Evolutionary conservation across 2,329 filamentous ascomycete genomes (phyloP), one percentile per base, ranked within the genome.

Genomic region (Elsinoe fawcettii): DNA sequence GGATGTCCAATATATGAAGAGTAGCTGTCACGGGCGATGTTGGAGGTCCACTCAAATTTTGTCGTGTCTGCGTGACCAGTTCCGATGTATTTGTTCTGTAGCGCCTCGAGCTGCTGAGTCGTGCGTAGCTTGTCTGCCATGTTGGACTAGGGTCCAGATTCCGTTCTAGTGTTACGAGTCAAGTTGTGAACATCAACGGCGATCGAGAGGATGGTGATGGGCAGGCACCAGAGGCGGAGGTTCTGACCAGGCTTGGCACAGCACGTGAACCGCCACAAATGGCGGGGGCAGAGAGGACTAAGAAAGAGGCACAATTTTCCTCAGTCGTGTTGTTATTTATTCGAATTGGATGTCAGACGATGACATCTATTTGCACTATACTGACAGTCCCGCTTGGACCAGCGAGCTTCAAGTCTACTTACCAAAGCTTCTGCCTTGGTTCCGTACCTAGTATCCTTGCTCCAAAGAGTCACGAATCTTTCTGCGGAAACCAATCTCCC

Each of bases 21-120:
- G 70, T 92, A 91, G 20, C 87, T 95, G 76, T 99, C 93, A 70
- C 93, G 90, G 69, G 90, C 83, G 69, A 97, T 92, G 76, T 97
- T 99, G 60, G 88, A 91, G 53, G 87, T 87, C 90, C 91, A 99
- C 75, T 99, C 93, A 84, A 93, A 93, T 72, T 90, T 95, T 23
- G 90, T 95, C 12, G 92, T 97, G 75, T 99, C 93, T 43, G 92
- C 89, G 73, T 96, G 91, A 22, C 93, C 93, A 3, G 93, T 97
- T 65, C 93, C 93, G 67, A 99, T 81, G 77, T 93, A 96, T 68
- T 95, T 95, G 67, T 91, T 86, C 75, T 99, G 93, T 16, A 97
- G 87, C 63, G 90, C 86, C 75, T 99, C 93, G 69, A 99, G 91
- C 73, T 99, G 93, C 74, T 99, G 93, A 66, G 96, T 89, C 8